Conservation (phyloP, 2,329 filamentous ascomycete species). For the Exophiala viscosa region DNA sequence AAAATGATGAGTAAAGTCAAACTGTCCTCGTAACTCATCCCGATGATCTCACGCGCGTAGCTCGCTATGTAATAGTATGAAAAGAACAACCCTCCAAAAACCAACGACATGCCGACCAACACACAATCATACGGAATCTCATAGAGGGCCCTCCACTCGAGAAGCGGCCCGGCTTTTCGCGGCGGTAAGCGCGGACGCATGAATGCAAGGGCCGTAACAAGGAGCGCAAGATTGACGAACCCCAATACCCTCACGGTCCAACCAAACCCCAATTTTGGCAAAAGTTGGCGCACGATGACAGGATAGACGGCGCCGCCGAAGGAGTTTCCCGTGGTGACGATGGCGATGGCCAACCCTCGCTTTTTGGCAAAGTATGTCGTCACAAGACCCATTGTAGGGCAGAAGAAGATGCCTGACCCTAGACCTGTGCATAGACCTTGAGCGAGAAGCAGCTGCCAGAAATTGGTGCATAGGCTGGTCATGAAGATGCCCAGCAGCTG, state of each 20-base stretch:
- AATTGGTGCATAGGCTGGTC: slow-evolving; percentile 46
- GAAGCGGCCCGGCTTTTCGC: slow-evolving; percentile 48
- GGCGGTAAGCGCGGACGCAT: slow-evolving; percentile 50
- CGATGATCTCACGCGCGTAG: slow-evolving; percentile 33
- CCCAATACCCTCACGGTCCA: slow-evolving; percentile 64
- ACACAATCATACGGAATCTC: slow-evolving; percentile 47
- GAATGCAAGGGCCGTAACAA: slow-evolving; percentile 37
- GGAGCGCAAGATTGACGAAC: slow-evolving; percentile 53
- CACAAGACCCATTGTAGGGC: slow-evolving; percentile 52
- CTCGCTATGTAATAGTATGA: slow-evolving; percentile 22
- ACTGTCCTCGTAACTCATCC: slow-evolving; percentile 49
- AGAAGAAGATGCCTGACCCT: slow-evolving; percentile 54
- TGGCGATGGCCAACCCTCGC: slow-evolving; percentile 58
- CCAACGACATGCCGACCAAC: slow-evolving; percentile 18
- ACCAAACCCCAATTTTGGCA: slow-evolving; percentile 59
- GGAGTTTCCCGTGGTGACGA: slow-evolving; percentile 57
- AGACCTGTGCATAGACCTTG: slow-evolving; percentile 58
- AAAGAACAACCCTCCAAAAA: slow-evolving; percentile 25
- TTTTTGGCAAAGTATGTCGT: slow-evolving; percentile 60
- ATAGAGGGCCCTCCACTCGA: slow-evolving; percentile 52
- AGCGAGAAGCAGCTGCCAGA: slow-evolving; percentile 48
- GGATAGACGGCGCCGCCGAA: slow-evolving; percentile 64
- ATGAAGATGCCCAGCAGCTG: slow-evolving; percentile 50
- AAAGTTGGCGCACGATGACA: slow-evolving; percentile 52
- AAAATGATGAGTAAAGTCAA: slow-evolving; percentile 54